phyloP scores from a whole-genome alignment of 257 asterid species.

The Leonotis leonurus region DNA sequence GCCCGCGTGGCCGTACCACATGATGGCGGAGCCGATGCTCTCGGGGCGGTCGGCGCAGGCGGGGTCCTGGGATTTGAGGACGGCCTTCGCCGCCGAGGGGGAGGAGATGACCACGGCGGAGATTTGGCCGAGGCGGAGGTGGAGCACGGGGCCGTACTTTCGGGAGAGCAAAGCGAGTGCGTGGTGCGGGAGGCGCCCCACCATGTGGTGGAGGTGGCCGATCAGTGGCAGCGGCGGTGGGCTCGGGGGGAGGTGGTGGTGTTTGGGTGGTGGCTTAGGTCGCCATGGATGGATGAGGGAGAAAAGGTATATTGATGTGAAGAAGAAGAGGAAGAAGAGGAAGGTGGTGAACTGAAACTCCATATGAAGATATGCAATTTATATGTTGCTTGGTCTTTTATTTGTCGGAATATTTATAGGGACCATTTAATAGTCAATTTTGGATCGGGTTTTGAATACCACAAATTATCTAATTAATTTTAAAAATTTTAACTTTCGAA shows the following conservation, averaged over 20 bases:
- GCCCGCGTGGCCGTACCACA: slow-evolving; percentile 19
- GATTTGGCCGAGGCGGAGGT: slow-evolving; percentile 33
- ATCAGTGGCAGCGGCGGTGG: slow-evolving; percentile 28
- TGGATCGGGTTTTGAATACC: too few species aligned
- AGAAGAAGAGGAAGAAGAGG: not conserved
- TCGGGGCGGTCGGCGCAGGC: slow-evolving; percentile 32
- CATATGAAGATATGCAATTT: slow-evolving; percentile 7
- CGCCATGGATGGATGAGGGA: slow-evolving; percentile 3
- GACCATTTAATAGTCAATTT: too few species aligned
- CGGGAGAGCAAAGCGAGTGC: slow-evolving; percentile 11
- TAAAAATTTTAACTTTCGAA: too few species aligned
- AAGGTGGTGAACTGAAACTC: slow-evolving; percentile 12
- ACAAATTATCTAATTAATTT: too few species aligned
- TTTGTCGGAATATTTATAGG: too few species aligned
- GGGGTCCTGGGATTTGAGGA: slow-evolving; percentile 22
- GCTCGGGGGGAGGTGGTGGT: slow-evolving; percentile 17
- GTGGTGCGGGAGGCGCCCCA: slow-evolving; percentile 20
- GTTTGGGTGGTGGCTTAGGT: not conserved
- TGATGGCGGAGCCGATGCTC: slow-evolving; percentile 10
- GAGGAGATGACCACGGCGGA: slow-evolving; percentile 30
- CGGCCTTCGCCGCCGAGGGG: slow-evolving; percentile 15
- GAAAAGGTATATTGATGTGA: slow-evolving; percentile 13
- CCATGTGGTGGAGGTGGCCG: slow-evolving; percentile 33
- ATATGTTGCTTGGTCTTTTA: too few species aligned
- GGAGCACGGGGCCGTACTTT: slow-evolving; percentile 32